A percentile compares a stretch with the other conserved stretches of the same genome.
phyloP scores from a whole-genome alignment of 1,284 basidiomycete genomes.

The Inonotus hispidus region DNA sequence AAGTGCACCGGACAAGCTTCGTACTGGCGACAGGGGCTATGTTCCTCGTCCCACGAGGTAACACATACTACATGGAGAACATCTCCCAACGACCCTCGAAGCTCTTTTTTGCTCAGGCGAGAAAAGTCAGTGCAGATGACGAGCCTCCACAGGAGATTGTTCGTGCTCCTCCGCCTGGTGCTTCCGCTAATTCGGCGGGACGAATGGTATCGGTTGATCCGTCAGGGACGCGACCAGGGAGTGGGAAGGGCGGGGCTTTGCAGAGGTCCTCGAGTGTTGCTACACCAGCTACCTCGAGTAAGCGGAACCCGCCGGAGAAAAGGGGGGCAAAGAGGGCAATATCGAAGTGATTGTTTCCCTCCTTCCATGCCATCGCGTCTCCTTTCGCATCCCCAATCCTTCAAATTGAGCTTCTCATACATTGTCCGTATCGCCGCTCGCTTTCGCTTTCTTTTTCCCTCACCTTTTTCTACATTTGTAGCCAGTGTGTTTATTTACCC shows the following conservation, averaged over 20 bases:
- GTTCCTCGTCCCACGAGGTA: constrained; percentile 91
- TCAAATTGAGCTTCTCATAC: background rate
- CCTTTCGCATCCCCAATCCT: background rate
- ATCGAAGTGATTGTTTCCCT: constrained; percentile 9
- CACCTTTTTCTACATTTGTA: background rate
- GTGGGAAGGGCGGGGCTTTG: background rate
- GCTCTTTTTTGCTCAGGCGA: constrained; percentile 91
- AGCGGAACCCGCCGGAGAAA: background rate
- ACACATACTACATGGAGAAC: constrained; percentile 88
- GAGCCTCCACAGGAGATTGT: constrained; percentile 15
- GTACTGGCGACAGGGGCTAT: constrained; percentile 78
- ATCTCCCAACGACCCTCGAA: constrained; percentile 74
- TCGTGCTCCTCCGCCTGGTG: background rate
- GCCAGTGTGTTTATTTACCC: background rate
- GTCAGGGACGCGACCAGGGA: background rate
- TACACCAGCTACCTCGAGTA: background rate
- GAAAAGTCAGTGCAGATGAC: constrained; percentile 53
- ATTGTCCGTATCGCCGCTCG: background rate
- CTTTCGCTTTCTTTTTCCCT: background rate
- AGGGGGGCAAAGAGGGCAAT: constrained; percentile 9
- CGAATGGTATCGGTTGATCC: constrained; percentile 3
- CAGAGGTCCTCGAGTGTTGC: constrained; percentile 5
- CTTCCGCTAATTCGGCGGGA: background rate
- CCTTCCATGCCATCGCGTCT: background rate
- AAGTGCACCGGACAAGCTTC: constrained; percentile 75